Percentiles rank a stretch among this genome's conserved stretches.
Conservation (phyloP, 306 rosid species). For the Geum urbanum region DNA sequence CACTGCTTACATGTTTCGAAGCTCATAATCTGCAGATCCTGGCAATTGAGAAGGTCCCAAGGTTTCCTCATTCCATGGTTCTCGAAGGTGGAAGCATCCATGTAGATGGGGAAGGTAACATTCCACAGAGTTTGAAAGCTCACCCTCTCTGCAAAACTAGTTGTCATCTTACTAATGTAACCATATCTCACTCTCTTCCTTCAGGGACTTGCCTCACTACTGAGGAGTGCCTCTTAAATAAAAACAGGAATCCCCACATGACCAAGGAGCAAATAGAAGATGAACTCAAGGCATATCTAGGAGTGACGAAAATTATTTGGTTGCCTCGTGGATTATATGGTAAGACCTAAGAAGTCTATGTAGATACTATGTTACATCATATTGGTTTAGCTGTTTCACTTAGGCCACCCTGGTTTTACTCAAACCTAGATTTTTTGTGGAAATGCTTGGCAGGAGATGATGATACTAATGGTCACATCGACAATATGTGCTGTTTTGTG, state of each 20-base stretch:
- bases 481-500: conserved; percentile 87
- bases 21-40: conserved; percentile 50
- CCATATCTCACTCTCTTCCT: conserved; percentile 16
- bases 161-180: conserved; percentile 13
- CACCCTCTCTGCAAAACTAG: conserved; percentile 3
- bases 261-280: conserved; percentile 72
- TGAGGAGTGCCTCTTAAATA: conserved; percentile 89
- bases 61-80: conserved; percentile 58
- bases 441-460: conserved; percentile 70
- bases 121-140: neutral
- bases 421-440: conserved; percentile 13
- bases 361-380: conserved; percentile 3
- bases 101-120: conserved; percentile 95
- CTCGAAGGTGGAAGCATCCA: conserved; percentile 99
- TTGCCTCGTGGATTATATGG: conserved; percentile 85
- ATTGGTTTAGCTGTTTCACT: conserved; percentile 5
- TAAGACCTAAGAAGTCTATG: conserved; percentile 36
- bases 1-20: neutral
- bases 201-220: conserved; percentile 96
- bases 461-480: conserved; percentile 94
- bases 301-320: conserved; percentile 79
- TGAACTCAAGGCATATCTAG: conserved; percentile 76
- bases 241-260: conserved; percentile 81
- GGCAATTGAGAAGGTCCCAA: conserved; percentile 64
- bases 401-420: neutral